A percentile compares a stretch with the other conserved stretches of the same genome.
Conservation (phyloP, 495 filamentous ascomycete genomes). For the Evansstolkia leycettana region DNA sequence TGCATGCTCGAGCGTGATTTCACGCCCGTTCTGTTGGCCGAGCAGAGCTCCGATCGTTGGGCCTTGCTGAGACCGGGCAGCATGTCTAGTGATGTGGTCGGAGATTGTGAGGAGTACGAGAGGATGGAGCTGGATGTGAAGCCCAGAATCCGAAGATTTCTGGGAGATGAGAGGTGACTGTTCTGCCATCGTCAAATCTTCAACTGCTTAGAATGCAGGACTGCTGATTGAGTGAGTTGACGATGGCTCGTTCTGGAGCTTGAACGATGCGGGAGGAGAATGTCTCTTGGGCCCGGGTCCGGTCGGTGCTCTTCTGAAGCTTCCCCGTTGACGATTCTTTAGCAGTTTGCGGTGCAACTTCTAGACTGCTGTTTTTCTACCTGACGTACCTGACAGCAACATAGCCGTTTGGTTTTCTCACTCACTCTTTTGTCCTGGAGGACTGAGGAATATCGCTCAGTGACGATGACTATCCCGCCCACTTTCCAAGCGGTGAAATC, state of each 20-base stretch:
- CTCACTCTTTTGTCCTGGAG: neutral
- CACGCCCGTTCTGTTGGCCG: constrained; percentile 80
- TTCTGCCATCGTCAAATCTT: constrained; percentile 14
- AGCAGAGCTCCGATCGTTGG: constrained; percentile 79
- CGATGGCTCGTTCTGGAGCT: neutral
- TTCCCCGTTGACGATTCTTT: too few species aligned
- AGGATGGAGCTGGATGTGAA: constrained; percentile 80
- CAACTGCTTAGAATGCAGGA: neutral
- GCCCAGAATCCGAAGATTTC: constrained; percentile 62
- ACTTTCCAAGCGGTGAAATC: constrained; percentile 22
- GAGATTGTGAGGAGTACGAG: constrained; percentile 92
- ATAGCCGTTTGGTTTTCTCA: neutral
- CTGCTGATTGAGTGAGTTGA: neutral
- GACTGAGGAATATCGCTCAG: constrained; percentile 1
- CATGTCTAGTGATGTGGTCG: constrained; percentile 89
- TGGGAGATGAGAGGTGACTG: constrained; percentile 42
- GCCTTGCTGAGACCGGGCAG: constrained; percentile 56
- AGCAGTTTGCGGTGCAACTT: constrained; percentile 15
- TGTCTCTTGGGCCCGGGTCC: too few species aligned
- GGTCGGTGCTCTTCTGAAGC: too few species aligned
- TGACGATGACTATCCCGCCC: constrained; percentile 27
- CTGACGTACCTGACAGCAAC: neutral
- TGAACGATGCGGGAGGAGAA: too few species aligned
- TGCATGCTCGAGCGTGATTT: constrained; percentile 83
- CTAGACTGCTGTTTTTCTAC: constrained; percentile 4